Percentiles rank a stretch among this genome's conserved stretches.
These are phyloP conservation scores for Setomelanomma holmii DNA, from an alignment of 2,329 filamentous ascomycete species.

Conservation along the genomic window DNA sequence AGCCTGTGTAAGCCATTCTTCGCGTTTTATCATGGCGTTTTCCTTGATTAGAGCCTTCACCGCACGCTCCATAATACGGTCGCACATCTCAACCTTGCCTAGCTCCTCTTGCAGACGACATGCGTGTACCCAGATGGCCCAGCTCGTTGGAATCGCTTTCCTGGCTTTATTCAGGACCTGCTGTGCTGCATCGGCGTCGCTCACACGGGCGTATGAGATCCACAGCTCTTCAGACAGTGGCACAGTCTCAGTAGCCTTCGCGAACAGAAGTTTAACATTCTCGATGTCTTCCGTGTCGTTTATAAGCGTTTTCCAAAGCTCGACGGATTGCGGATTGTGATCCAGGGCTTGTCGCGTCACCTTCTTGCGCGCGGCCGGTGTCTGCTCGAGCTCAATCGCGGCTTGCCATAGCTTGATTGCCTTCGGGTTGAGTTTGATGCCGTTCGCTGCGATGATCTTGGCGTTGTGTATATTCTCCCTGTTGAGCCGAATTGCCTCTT, in stretches of 20 bases:
- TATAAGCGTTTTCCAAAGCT: conserved; percentile 97
- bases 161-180: conserved; percentile 94
- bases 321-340: conserved; percentile 90
- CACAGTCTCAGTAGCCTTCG: conserved; percentile 95
- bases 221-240: conserved; percentile 93
- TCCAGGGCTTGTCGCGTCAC: conserved; percentile 91
- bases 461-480: conserved; percentile 79
- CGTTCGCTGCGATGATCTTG: conserved; percentile 92
- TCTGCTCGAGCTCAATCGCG: conserved; percentile 89
- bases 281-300: conserved; percentile 91
- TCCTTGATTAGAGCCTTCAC: conserved; percentile 87
- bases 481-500: conserved; percentile 93
- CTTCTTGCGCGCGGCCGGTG: conserved; percentile 84
- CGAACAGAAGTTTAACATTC: conserved; percentile 86
- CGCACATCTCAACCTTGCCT: conserved; percentile 76
- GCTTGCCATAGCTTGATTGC: conserved; percentile 93
- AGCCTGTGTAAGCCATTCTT: conserved; percentile 95
- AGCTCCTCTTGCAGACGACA: conserved; percentile 89
- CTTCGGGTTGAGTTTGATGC: conserved; percentile 87
- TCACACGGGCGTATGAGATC: conserved; percentile 89
- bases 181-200: conserved; percentile 89
- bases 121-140: conserved; percentile 97
- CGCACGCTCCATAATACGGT: conserved; percentile 91
- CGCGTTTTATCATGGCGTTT: conserved; percentile 94
- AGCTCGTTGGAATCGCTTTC: conserved; percentile 89